A percentile compares a stretch with the other conserved stretches of the same genome.
phyloP scores from a whole-genome alignment of 164 flowering plant genomes.

The Magnolia sinica region DNA sequence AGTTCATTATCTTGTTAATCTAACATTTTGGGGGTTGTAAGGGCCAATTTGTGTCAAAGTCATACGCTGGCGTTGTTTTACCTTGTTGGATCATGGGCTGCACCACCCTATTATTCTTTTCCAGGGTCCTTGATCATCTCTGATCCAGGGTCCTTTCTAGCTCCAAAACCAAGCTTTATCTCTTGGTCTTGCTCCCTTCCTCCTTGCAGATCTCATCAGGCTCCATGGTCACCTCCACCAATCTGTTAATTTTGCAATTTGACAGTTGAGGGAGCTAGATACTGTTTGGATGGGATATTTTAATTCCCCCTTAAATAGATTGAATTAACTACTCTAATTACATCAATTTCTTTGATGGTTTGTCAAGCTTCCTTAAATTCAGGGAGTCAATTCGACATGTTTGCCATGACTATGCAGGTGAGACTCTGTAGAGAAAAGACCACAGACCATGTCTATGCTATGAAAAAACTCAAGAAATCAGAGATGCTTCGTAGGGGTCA shows the following conservation, averaged over 20 bases:
- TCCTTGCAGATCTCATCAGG: too few species aligned
- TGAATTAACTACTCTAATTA: not conserved
- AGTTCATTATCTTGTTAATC: not conserved
- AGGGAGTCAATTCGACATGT: not conserved
- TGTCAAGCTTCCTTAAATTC: not conserved
- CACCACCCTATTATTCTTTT: too few species aligned
- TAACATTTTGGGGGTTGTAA: not conserved
- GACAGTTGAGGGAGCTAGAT: not conserved
- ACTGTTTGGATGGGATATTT: not conserved
- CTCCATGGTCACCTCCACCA: not conserved
- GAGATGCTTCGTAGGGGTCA: slow-evolving; percentile 46
- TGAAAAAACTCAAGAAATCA: slow-evolving; percentile 41
- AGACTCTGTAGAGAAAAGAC: slow-evolving; percentile 40
- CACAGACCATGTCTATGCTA: slow-evolving; percentile 38
- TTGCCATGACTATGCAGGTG: slow-evolving; percentile 19
- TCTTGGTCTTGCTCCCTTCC: too few species aligned
- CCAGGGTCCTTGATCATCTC: too few species aligned
- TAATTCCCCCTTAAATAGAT: too few species aligned
- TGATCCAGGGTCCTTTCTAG: too few species aligned
- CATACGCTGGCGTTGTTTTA: not conserved
- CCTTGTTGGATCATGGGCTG: too few species aligned
- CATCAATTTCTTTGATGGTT: not conserved
- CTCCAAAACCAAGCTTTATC: too few species aligned
- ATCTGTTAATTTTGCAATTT: not conserved
- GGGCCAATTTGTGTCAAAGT: not conserved